Evolutionary conservation across 176 grass and related monocot genomes (phyloP).

Genomic region (Luzula sylvatica): DNA sequence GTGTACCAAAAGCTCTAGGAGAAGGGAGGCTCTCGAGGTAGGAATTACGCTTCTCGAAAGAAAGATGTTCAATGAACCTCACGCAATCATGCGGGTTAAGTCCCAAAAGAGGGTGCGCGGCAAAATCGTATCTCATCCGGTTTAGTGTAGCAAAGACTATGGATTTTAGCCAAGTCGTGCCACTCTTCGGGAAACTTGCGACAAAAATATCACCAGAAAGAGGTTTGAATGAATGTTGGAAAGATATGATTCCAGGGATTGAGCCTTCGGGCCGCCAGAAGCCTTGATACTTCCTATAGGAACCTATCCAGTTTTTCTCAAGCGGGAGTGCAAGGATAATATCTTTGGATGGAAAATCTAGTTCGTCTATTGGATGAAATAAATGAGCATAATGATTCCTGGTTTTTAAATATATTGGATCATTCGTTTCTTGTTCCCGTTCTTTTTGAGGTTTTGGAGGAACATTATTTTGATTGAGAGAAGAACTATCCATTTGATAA

Average conservation of each 20-base stretch:
- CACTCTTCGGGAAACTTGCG: conserved; percentile 3
- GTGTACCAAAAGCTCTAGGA: too few species aligned
- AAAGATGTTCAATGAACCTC: not conserved
- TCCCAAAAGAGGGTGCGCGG: not conserved
- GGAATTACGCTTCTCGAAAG: not conserved
- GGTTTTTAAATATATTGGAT: too few species aligned
- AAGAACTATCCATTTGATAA: too few species aligned
- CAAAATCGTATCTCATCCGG: not conserved
- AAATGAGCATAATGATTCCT: too few species aligned
- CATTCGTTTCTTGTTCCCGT: too few species aligned
- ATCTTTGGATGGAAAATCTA: not conserved
- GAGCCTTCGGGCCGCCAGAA: conserved; percentile 1
- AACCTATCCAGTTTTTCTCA: not conserved
- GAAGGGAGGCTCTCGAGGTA: not conserved
- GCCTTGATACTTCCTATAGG: conserved; percentile 6
- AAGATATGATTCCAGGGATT: not conserved
- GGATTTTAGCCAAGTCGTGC: conserved; percentile 27
- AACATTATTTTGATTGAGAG: too few species aligned
- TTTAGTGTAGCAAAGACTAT: conserved; percentile 1
- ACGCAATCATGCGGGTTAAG: not conserved
- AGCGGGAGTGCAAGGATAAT: not conserved
- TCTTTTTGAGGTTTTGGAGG: too few species aligned
- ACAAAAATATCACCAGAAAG: conserved; percentile 6
- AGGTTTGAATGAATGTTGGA: conserved; percentile 6
- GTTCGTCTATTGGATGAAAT: not conserved